Base-by-base conservation (phyloP, 2,329 filamentous ascomycete species). In the Trichoderma afroharzianum region DNA sequence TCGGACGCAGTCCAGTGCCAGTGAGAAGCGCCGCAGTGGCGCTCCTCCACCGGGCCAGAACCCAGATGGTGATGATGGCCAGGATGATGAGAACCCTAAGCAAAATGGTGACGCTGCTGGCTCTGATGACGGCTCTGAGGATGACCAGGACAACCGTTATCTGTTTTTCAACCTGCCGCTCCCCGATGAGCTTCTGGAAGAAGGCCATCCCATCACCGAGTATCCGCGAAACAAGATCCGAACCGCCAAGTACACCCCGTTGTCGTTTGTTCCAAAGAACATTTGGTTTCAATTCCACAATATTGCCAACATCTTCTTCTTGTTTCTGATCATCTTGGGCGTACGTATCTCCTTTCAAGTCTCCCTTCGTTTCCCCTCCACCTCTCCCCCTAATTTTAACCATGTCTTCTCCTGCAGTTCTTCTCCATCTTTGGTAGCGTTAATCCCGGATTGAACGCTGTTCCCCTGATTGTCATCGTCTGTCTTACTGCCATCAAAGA, bases 231-330 rank as follows among this genome's bases (percentile, higher is more conserved):
- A 99, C 86, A 99, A 99, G 86, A 97, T 99, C 80, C 89, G 97
- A 76, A 99, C 96, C 3, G 93, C 96, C 72, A 99, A 98, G 83
- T 99, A 99, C 82, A 99, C 96, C 8, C 92, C 97, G 9, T 82
- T 99, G 74, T 97, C 93, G 72, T 99, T 99, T 82, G 82, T 99
- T 32, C 96, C 96, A 15, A 98, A 98, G 85, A 98, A 99, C 82
- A 80, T 99, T 78, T 99, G 92, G 90, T 93, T 97, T 75, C 97
- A 99, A 82, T 98, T 99, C 80, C 95, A 99, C 83, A 98, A 98
- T 79, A 92, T 99, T 78, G 96, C 96, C 79, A 99, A 99, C 81
- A 92, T 98, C 68, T 99, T 98, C 84, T 99, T 99, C 87, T 86
- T 98, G 76, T 98, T 98, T 83, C 88, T 95, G 77, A 95, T 98